phyloP scores from a whole-genome alignment of 192 early-diverging fungal species.

The Paraglomus brasilianum region DNA sequence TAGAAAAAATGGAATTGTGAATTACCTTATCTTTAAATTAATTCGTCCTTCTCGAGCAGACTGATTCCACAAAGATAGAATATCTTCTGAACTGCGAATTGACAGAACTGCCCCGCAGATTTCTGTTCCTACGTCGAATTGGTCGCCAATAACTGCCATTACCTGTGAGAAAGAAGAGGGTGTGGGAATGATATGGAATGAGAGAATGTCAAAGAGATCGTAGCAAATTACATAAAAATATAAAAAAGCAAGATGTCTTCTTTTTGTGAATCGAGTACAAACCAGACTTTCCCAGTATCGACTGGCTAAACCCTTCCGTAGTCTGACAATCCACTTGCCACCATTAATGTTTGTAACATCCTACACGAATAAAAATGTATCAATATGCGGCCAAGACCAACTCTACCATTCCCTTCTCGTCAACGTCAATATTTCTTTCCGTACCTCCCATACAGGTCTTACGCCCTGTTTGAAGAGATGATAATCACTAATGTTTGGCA shows the following conservation, averaged over 20 bases:
- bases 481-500: conserved; percentile 86
- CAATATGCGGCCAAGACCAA: not conserved
- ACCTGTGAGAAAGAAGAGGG: conserved; percentile 38
- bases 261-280: conserved; percentile 4
- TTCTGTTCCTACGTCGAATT: conserved; percentile 84
- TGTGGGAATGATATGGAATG: not conserved
- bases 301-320: conserved; percentile 89
- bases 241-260: not conserved
- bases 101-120: conserved; percentile 94
- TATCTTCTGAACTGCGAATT: conserved; percentile 90
- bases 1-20: not conserved
- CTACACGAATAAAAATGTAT: conserved; percentile 28
- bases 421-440: not conserved
- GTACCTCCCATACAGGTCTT: conserved; percentile 92
- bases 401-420: too few relatives aligned
- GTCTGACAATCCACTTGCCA: conserved; percentile 93
- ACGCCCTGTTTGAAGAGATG: conserved; percentile 92
- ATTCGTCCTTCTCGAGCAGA: conserved; percentile 79
- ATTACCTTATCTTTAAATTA: conserved; percentile 78
- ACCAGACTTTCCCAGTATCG: conserved; percentile 90
- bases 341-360: conserved; percentile 81
- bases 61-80: conserved; percentile 93
- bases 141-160: conserved; percentile 87
- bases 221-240: not conserved
- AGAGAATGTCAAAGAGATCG: conserved; percentile 10